Conservation (phyloP, 768 basidiomycete species). For the Symmetrospora coprosmae region DNA sequence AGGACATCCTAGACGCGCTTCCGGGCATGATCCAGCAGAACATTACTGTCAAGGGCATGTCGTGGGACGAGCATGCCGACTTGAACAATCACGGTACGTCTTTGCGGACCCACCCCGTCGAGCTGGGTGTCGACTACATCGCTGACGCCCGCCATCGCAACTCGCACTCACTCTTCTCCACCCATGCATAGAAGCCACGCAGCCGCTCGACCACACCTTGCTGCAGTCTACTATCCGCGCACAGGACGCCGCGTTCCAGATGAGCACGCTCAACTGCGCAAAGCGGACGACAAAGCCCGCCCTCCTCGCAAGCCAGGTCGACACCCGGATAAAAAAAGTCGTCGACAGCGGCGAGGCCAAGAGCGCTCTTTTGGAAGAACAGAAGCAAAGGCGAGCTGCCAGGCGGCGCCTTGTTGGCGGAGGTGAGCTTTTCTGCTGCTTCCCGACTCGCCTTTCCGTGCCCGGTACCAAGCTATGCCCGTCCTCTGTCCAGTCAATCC, state of each 20-base stretch:
- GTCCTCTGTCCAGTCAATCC: too few relatives aligned
- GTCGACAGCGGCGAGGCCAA: not conserved
- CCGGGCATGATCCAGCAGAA: not conserved
- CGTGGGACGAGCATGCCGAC: not conserved
- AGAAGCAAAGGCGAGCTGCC: not conserved
- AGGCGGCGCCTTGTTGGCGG: not conserved
- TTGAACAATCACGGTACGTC: not conserved
- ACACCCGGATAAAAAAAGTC: not conserved
- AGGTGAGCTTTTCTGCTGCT: not conserved
- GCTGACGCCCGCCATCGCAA: not conserved
- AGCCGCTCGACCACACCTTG: not conserved
- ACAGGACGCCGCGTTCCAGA: not conserved
- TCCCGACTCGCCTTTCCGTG: too few relatives aligned
- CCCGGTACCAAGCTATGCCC: too few relatives aligned
- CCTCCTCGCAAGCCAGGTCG: not conserved
- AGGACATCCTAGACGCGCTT: not conserved
- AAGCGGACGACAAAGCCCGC: not conserved
- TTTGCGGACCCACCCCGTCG: not conserved
- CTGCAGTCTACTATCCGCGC: not conserved
- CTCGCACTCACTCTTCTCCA: not conserved
- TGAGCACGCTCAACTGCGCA: not conserved
- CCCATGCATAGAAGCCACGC: not conserved
- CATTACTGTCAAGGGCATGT: not conserved
- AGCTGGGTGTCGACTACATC: not conserved
- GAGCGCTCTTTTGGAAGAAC: not conserved